Base-by-base conservation (phyloP, 306 rosid species). In the Boehmeria nivea region DNA sequence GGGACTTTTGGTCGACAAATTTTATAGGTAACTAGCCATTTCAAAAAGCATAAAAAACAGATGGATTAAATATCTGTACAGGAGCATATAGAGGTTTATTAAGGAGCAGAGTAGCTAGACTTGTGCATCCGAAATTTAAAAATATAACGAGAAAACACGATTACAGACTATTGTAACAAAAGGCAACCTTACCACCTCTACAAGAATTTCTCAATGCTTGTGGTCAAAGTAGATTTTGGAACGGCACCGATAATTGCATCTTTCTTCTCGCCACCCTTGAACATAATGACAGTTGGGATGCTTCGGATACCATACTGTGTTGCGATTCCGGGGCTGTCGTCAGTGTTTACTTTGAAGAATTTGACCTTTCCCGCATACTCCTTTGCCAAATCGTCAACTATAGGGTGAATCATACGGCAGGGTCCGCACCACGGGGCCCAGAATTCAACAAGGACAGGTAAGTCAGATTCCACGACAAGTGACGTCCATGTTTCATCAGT, bases 371-470 rank as follows among this genome's bases (percentile, higher is more conserved):
- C 96, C 6, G 57, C 63, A 39, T 83, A 85, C 43, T 87, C 72
- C 72, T 71, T 77, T 15, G 96, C 82, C 55, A 91, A 70, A 25
- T 78, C 93, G 28, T 81, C 83, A 26, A 91, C 71, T 48, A 91
- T 72, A 0, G 99, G 99, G 68, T 84, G 96, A 60, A 87, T 85
- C 95, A 91, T 87, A 3, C 99, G 95, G 76, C 99, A 91, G 3
- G 99, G 99, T 27, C 99, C 99, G 8, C 99, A 91, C 99, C 99
- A 91, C 2, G 99, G 96, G 11, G 99, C 99, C 99, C 96, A 91
- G 75, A 91, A 91, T 73, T 91, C 99, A 17, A 91, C 99, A 66
- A 91, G 63, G 16, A 91, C 93, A 0, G 96, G 75, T 12, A 51
- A 3, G 1, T 81, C 76, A 11, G 83, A 69, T 48, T 83, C 81